These are phyloP conservation scores for Stenocarpella maydis DNA, from an alignment of 2,329 filamentous ascomycete species.

Conservation along the genomic window DNA sequence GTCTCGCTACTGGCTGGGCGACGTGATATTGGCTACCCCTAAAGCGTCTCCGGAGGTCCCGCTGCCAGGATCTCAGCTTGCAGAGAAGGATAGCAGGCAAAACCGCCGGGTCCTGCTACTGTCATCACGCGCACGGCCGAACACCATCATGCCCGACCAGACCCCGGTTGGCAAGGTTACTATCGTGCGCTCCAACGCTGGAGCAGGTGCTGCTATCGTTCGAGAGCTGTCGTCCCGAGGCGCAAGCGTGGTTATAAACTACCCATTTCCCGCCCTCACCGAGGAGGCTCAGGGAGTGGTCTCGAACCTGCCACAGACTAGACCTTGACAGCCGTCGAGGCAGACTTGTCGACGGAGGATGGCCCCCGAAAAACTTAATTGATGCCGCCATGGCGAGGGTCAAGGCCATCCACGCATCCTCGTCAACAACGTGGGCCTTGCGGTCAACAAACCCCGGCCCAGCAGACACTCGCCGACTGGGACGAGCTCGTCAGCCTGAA, in stretches of 20 bases:
- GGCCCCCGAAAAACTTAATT: slow-evolving; percentile 48
- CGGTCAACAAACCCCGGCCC: slow-evolving; percentile 49
- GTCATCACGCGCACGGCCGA: neutral
- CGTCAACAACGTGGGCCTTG: slow-evolving; percentile 48
- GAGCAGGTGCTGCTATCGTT: slow-evolving; percentile 56
- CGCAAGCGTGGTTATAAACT: slow-evolving; percentile 58
- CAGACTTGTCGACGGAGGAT: slow-evolving; percentile 49
- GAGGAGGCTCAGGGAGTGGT: slow-evolving; percentile 44
- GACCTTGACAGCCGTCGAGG: slow-evolving; percentile 49
- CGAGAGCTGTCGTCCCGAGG: slow-evolving; percentile 54
- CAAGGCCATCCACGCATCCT: slow-evolving; percentile 51
- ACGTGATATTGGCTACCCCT: neutral
- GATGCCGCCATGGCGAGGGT: slow-evolving; percentile 46
- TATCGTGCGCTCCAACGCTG: slow-evolving; percentile 55
- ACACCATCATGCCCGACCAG: slow-evolving; percentile 25
- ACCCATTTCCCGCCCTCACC: slow-evolving; percentile 47
- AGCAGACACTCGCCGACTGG: slow-evolving; percentile 50
- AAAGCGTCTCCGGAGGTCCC: neutral
- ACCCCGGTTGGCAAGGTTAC: slow-evolving; percentile 55
- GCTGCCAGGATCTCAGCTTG: neutral
- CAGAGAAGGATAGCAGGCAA: neutral
- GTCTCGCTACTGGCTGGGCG: no score
- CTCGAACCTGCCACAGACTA: slow-evolving; percentile 40
- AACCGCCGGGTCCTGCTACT: neutral
- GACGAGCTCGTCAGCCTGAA: slow-evolving; percentile 52